Conservation (phyloP, 2,329 filamentous ascomycete species). For the Cladosporium phlei region DNA sequence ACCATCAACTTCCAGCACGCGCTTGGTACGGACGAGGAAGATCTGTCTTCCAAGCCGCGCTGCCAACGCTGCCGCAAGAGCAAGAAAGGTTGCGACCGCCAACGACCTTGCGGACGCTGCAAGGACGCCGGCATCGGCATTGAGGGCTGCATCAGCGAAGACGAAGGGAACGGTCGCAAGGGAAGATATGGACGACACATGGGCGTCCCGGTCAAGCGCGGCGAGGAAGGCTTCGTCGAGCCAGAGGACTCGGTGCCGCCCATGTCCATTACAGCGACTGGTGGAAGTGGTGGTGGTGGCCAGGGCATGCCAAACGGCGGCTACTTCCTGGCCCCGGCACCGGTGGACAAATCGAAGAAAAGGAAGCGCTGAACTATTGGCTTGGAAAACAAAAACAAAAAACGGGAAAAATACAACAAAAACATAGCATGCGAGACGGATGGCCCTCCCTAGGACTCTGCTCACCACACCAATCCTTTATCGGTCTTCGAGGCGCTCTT, state of each 20-base stretch:
- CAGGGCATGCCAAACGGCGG: conserved; percentile 26
- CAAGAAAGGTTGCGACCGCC: conserved; percentile 97
- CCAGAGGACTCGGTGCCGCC: conserved; percentile 16
- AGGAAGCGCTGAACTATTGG: conserved; percentile 46
- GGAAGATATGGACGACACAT: conserved; percentile 76
- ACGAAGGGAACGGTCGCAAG: conserved; percentile 95
- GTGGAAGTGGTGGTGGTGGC: conserved; percentile 14
- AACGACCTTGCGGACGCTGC: conserved; percentile 90
- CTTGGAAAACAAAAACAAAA: conserved; percentile 26
- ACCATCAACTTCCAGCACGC: conserved; percentile 56
- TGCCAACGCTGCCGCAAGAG: conserved; percentile 98
- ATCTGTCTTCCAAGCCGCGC: conserved; percentile 89
- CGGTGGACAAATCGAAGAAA: conserved; percentile 61
- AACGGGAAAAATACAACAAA: too few relatives aligned
- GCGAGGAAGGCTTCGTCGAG: conserved; percentile 20
- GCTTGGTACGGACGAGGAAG: conserved; percentile 70
- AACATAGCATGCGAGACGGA: too few relatives aligned
- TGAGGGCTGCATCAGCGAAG: conserved; percentile 93
- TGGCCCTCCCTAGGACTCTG: too few relatives aligned
- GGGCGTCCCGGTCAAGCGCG: conserved; percentile 62
- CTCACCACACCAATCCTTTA: too few relatives aligned
- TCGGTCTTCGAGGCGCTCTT: too few relatives aligned
- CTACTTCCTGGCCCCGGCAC: conserved; percentile 32
- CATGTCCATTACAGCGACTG: conserved; percentile 21
- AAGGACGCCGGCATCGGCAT: conserved; percentile 90